Evolutionary conservation across 352 stramenopile species (phyloP).

Genomic region (Elongisporangium anandrum): DNA sequence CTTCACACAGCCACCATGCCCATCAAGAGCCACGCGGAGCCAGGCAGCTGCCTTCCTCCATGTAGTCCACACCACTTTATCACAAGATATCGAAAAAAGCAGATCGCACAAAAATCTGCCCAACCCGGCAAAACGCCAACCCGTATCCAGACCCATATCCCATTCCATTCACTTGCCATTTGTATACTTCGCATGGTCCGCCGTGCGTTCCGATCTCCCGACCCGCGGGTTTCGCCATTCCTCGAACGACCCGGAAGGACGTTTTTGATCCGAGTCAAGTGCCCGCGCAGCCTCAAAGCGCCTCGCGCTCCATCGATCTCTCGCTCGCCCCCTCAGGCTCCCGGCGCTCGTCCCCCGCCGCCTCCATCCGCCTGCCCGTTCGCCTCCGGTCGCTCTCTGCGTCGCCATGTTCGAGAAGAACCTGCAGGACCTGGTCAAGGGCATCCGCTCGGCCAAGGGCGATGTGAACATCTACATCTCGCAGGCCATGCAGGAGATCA

Average conservation of each 20-base stretch:
- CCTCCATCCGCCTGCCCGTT: no score
- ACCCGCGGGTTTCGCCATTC: slow-evolving; percentile 1
- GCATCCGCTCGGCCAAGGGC: slow-evolving; percentile 96
- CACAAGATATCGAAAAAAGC: neutral
- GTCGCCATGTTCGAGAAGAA: slow-evolving; percentile 98
- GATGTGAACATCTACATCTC: slow-evolving; percentile 97
- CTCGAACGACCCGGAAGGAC: neutral
- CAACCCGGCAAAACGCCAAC: neutral
- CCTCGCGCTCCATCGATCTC: slow-evolving; percentile 5
- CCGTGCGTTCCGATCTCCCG: neutral
- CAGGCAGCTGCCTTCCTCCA: neutral
- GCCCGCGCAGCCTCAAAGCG: neutral
- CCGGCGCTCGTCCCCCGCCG: neutral
- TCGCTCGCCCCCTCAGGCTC: neutral
- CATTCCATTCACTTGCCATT: neutral
- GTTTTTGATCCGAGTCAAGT: neutral
- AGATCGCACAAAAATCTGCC: neutral
- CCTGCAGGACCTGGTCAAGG: slow-evolving; percentile 98
- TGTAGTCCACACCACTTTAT: neutral
- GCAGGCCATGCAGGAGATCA: slow-evolving; percentile 97
- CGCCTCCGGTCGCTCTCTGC: no score
- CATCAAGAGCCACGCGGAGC: no score
- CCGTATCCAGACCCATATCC: neutral
- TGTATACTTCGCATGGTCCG: slow-evolving; percentile 3
- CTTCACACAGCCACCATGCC: no score